phyloP scores from a whole-genome alignment of 2,329 filamentous ascomycete genomes.

The Colletotrichum nymphaeae region DNA sequence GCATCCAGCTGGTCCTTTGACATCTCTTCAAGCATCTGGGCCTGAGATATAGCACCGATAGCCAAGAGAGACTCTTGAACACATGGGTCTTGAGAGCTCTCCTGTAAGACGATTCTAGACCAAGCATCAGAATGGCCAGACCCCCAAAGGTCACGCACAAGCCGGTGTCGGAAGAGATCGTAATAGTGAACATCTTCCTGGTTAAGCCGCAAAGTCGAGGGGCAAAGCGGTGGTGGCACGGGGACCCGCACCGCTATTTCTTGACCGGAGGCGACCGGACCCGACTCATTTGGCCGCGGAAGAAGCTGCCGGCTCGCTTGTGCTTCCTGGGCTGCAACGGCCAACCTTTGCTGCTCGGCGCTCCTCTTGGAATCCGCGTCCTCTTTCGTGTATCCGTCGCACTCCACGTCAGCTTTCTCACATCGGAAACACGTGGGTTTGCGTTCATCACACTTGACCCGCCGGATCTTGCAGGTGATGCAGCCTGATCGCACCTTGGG shows the following conservation, averaged over 20 bases:
- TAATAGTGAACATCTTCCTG: constrained; percentile 35
- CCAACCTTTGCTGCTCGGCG: background rate
- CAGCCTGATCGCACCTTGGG: constrained; percentile 37
- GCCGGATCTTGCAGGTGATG: constrained; percentile 40
- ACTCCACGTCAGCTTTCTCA: constrained; percentile 29
- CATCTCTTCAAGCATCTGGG: constrained; percentile 27
- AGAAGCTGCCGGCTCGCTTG: background rate
- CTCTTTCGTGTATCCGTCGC: constrained; percentile 34
- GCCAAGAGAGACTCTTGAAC: constrained; percentile 38
- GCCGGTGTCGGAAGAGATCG: constrained; percentile 38
- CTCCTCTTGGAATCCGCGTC: background rate
- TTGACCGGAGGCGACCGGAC: background rate
- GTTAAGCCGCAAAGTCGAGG: background rate
- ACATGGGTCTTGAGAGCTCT: constrained; percentile 36
- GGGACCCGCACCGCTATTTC: background rate
- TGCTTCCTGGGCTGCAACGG: constrained; percentile 1
- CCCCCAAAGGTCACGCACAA: constrained; percentile 37
- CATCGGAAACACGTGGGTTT: constrained; percentile 40
- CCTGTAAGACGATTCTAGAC: constrained; percentile 38
- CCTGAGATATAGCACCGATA: constrained; percentile 37
- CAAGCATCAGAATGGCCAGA: constrained; percentile 38
- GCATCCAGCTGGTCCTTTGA: background rate
- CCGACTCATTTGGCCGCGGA: background rate
- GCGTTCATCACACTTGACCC: constrained; percentile 46
- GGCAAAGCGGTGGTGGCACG: background rate